Base-by-base conservation (phyloP, 305 asterid species). In the Fraxinus floribunda region DNA sequence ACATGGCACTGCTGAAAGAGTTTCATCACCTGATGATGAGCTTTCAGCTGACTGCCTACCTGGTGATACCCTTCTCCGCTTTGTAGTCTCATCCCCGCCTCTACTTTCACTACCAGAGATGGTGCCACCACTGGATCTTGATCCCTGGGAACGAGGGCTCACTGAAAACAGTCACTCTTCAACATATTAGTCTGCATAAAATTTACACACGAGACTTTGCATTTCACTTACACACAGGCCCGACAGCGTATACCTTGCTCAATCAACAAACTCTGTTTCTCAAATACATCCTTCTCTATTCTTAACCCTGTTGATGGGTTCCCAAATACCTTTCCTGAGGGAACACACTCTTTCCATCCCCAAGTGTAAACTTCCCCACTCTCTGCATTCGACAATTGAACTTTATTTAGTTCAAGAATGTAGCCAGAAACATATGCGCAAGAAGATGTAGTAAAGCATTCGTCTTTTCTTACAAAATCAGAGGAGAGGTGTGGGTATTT, bases 301-400 rank as follows among this genome's bases (percentile, higher is more conserved):
- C 78, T 83, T 76, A 80, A 78, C 80, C 90, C 89, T 20, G 83
- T 60, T 30, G 97, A 90, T 77, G 91, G 83, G 76, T 90, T 95
- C 29, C 93, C 97, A 78, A 93, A 39, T 49, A 92, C 88, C 87
- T 91, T 96, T 81, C 98, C 98, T 38, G 98, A 90, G 82, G 98
- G 99, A 84, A 94, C 88, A 81, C 99, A 96, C 91, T 96, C 98
- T 88, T 93, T 96, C 99, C 99, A 94, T 55, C 99, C 99, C 99
- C 99, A 96, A 44, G 98, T 91, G 87, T 90, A 94, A 72, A 96
- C 97, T 79, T 94, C 98, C 66, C 97, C 97, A 74, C 78, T 84
- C 83, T 84, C 99, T 93, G 92, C 90, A 83, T 79, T 83, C 57
- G 80, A 80, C 84, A 79, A 66, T 84, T 55, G 79, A 83, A 38